These are phyloP conservation scores for Ananas comosus DNA, from an alignment of 176 grass and related monocot species.

Conservation along the genomic window DNA sequence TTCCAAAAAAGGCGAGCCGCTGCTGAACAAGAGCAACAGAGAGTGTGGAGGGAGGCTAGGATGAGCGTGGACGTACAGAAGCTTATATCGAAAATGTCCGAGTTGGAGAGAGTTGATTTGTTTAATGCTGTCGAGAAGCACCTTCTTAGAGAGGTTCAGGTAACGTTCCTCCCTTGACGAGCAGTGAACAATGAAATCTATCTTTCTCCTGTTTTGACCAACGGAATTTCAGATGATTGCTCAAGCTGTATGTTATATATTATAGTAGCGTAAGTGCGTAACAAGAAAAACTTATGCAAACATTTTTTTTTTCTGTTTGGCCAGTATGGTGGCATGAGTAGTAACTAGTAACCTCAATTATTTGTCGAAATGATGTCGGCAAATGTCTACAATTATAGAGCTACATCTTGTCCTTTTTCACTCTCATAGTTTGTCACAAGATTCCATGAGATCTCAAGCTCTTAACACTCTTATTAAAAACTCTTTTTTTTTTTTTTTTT, in stretches of 20 bases:
- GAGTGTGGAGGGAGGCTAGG: conserved; percentile 74
- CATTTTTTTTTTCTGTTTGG: too few relatives aligned
- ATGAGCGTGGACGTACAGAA: conserved; percentile 68
- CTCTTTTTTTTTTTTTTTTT: too few relatives aligned
- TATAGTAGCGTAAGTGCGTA: background rate
- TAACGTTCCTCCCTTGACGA: conserved; percentile 22
- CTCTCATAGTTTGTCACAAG: too few relatives aligned
- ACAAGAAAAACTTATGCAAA: too few relatives aligned
- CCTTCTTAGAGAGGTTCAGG: conserved; percentile 80
- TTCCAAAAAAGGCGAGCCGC: conserved; percentile 73
- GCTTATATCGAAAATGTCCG: conserved; percentile 75
- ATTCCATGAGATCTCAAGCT: too few relatives aligned
- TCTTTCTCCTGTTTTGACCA: background rate
- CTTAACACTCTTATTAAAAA: too few relatives aligned
- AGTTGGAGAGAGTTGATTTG: conserved; percentile 88
- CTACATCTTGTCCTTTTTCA: too few relatives aligned
- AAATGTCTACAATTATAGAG: too few relatives aligned
- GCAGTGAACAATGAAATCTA: background rate
- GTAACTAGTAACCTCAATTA: too few relatives aligned
- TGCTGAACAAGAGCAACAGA: conserved; percentile 72
- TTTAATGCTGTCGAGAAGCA: conserved; percentile 84
- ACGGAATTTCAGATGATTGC: background rate
- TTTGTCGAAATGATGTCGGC: too few relatives aligned
- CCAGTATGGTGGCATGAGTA: too few relatives aligned
- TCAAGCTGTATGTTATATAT: background rate